Conservation (phyloP, 2,329 filamentous ascomycete genomes). For the Coniella vitis region DNA sequence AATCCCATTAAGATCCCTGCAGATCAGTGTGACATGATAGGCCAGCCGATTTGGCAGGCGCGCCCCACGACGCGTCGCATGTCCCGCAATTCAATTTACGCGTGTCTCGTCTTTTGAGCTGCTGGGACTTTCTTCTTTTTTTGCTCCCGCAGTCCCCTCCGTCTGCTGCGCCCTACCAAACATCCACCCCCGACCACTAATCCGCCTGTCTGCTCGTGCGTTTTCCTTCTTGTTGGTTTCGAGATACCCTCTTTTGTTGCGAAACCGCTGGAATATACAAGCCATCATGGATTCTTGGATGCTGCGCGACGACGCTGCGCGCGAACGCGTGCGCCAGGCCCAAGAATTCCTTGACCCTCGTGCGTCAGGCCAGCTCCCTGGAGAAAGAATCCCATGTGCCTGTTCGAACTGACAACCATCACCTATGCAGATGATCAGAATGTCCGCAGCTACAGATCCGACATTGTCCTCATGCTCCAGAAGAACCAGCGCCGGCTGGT, state of each 20-base stretch:
- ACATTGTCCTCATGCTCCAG: conserved; percentile 74
- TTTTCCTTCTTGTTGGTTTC: not conserved
- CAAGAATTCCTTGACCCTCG: conserved; percentile 90
- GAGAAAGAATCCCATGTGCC: not conserved
- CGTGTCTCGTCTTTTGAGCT: not conserved
- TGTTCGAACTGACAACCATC: not conserved
- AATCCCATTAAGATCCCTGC: conserved; percentile 4
- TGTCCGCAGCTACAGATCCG: conserved; percentile 72
- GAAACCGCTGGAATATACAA: not conserved
- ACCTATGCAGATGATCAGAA: conserved; percentile 40
- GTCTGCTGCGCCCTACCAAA: not conserved
- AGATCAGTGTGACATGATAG: conserved; percentile 4
- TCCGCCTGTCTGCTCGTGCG: not conserved
- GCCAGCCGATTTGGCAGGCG: not conserved
- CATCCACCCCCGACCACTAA: too few relatives aligned
- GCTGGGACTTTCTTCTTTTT: not conserved
- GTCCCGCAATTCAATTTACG: not conserved
- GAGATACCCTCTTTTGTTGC: not conserved
- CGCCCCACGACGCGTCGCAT: conserved; percentile 2
- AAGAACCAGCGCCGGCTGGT: conserved; percentile 58
- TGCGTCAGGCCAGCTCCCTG: conserved; percentile 37
- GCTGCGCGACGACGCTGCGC: conserved; percentile 77
- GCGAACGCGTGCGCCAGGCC: conserved; percentile 79
- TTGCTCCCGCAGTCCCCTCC: not conserved
- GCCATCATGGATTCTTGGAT: conserved; percentile 64